Base-by-base conservation (phyloP, 768 basidiomycete genomes). In the Rhizopogon salebrosus region DNA sequence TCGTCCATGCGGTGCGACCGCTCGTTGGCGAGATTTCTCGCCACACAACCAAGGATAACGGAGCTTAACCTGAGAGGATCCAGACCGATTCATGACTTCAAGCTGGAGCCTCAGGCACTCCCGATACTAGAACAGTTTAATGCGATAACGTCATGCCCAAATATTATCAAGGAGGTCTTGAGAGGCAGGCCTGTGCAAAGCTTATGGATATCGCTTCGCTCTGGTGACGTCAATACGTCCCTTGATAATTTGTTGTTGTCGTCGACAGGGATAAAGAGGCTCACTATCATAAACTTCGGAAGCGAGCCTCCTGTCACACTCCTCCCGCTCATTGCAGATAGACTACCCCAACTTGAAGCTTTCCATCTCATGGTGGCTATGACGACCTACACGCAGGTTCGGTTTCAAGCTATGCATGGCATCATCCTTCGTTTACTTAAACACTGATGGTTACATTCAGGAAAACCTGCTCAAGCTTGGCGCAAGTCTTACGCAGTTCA, bases 241-340 rank as follows among this genome's bases (percentile, higher is more conserved):
- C 70, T 84, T 48, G 71, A 78, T 40, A 75, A 74, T 2, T 65
- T 84, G 4, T 57, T 63, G 4, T 61, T 68, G 41, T 71, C 76
- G 2, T 60, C 73, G 0, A 60, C 54, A 8, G 68, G 77, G 0
- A 60, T 84, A 51, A 69, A 65, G 48, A 72, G 80, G 56, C 67
- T 85, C 36, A 86, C 80, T 23, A 67, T 84, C 24, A 79, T 84
- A 68, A 78, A 78, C 36, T 80, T 85, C 45, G 83, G 83, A 55
- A 66, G 74, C 3, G 61, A 66, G 1, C 69, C 75, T 0, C 78
- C 78, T 11, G 62, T 68, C 1, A 65, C 70, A 48, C 65, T 85
- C 48, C 64, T 86, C 22, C 56, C 68, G 3, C 75, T 79, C 45
- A 70, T 86, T 3, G 72, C 79, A 9, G 54, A 58, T 40, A 71